Percentiles rank a stretch among this genome's conserved stretches.
Conservation (phyloP, 2,329 filamentous ascomycete species). For the Colletotrichum shisoi region DNA sequence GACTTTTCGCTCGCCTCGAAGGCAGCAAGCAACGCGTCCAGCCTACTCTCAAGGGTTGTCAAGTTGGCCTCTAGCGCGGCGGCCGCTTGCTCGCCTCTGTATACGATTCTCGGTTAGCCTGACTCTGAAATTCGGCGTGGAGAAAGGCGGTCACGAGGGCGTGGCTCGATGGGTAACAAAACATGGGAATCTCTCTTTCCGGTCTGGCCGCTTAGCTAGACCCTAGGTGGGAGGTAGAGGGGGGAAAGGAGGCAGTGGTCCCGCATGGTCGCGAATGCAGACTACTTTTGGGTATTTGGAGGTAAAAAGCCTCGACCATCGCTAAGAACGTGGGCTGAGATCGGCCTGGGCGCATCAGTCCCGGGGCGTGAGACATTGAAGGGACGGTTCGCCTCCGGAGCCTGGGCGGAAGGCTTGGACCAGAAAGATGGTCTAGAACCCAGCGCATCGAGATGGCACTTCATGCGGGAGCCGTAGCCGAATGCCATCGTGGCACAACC, state of each 20-base stretch:
- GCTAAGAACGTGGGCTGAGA: slow-evolving; percentile 16
- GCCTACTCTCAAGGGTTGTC: slow-evolving; percentile 60
- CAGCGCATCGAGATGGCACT: slow-evolving; percentile 9
- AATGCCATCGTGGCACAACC: slow-evolving; percentile 24
- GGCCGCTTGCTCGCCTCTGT: slow-evolving; percentile 64
- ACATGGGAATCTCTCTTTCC: slow-evolving; percentile 35
- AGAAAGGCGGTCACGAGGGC: slow-evolving; percentile 28
- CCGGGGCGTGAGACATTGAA: slow-evolving; percentile 21
- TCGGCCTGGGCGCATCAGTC: slow-evolving; percentile 8
- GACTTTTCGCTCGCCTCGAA: slow-evolving; percentile 49
- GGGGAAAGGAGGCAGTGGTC: slow-evolving; percentile 8
- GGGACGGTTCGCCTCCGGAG: slow-evolving; percentile 2
- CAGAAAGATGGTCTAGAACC: slow-evolving; percentile 12
- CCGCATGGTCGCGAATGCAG: slow-evolving; percentile 6
- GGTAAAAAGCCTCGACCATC: slow-evolving; percentile 9
- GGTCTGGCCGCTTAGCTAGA: slow-evolving; percentile 33
- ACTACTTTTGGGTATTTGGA: slow-evolving; percentile 11
- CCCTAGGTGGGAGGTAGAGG: slow-evolving; percentile 8
- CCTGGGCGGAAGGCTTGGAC: slow-evolving; percentile 22
- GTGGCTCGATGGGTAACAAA: slow-evolving; percentile 16
- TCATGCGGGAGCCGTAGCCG: slow-evolving; percentile 27
- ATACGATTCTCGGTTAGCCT: slow-evolving; percentile 35
- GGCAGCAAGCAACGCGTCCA: slow-evolving; percentile 63
- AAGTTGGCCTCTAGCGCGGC: slow-evolving; percentile 62
- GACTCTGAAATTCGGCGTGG: slow-evolving; percentile 8